phyloP scores from a whole-genome alignment of 805 yeast species.

The Candida morakotiae region DNA sequence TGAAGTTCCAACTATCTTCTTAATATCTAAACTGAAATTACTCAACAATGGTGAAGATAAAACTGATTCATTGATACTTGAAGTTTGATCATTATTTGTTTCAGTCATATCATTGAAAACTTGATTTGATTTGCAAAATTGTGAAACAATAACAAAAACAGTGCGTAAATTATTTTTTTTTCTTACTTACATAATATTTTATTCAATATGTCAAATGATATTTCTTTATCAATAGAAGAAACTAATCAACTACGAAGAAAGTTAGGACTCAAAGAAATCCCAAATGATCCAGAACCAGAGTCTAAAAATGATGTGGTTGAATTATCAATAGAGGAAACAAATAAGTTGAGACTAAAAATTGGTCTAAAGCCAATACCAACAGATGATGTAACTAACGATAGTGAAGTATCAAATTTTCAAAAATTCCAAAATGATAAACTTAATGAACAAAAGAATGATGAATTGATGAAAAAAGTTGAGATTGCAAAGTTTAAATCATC shows the following conservation, averaged over 20 bases:
- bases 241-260: constrained; percentile 37
- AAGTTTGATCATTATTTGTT: no score
- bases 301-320: constrained; percentile 11
- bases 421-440: constrained; percentile 11
- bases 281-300: constrained; percentile 30
- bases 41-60: not conserved
- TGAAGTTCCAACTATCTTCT: constrained; percentile 41
- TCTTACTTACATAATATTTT: not conserved
- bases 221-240: constrained; percentile 35
- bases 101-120: constrained; percentile 2
- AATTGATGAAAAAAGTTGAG: constrained; percentile 12
- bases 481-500: constrained; percentile 16
- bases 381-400: constrained; percentile 6
- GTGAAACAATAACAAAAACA: not conserved
- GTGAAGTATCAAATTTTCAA: constrained; percentile 14
- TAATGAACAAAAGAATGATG: constrained; percentile 13
- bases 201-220: constrained; percentile 16
- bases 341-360: constrained; percentile 44
- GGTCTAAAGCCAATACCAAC: constrained; percentile 50
- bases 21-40: constrained; percentile 2
- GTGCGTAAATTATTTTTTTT: no score
- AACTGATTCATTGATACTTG: no score
- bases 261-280: constrained; percentile 39
- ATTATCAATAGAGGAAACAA: constrained; percentile 51
- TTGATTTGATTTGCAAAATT: not conserved